These are phyloP conservation scores for Backusella tuberculispora DNA, from an alignment of 192 early-diverging fungal species.

Conservation along the genomic window DNA sequence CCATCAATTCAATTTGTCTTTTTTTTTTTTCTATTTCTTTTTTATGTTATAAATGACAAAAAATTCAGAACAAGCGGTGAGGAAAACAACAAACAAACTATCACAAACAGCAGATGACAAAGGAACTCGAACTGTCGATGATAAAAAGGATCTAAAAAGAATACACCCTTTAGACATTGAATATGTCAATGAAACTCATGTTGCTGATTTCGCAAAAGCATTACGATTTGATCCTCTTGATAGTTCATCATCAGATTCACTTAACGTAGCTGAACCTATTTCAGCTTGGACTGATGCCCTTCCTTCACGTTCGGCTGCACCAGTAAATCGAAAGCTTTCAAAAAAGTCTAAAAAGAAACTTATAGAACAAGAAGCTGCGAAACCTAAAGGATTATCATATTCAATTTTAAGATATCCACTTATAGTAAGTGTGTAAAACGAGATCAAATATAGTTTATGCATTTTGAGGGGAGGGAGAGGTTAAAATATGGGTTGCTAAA, in stretches of 20 bases:
- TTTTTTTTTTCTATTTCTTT: not conserved
- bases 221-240: conserved; percentile 46
- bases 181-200: conserved; percentile 54
- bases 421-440: conserved; percentile 44
- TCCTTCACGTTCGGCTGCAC: conserved; percentile 39
- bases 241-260: not conserved
- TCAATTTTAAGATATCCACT: conserved; percentile 56
- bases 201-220: conserved; percentile 50
- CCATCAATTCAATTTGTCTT: not conserved
- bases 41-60: not conserved
- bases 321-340: conserved; percentile 34
- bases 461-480: no score
- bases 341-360: conserved; percentile 19
- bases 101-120: not conserved
- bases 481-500: no score
- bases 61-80: conserved; percentile 17
- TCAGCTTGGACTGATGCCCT: conserved; percentile 56
- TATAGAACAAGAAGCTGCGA: conserved; percentile 29
- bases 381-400: conserved; percentile 46
- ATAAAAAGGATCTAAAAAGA: not conserved
- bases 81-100: conserved; percentile 13
- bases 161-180: conserved; percentile 11
- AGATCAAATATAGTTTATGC: not conserved
- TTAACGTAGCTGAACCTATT: conserved; percentile 53
- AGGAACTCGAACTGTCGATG: not conserved